A percentile compares a stretch with the other conserved stretches of the same genome.
Conservation (phyloP, 495 filamentous ascomycete species). For the Thermochaetoides thermophila region DNA sequence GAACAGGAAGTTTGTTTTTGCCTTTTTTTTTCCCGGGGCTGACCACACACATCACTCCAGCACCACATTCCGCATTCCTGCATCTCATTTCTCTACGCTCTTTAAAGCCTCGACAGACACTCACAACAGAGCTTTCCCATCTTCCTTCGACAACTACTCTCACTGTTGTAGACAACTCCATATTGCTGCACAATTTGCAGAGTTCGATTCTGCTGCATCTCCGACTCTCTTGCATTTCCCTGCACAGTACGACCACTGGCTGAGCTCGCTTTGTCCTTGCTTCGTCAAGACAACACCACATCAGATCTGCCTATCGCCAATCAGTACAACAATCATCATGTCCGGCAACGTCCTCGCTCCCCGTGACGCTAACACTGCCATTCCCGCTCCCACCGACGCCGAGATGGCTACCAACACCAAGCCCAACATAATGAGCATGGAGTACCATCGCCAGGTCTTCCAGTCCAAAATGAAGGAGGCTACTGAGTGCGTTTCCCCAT, state of each 20-base stretch:
- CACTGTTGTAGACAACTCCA: too few species aligned
- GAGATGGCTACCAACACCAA: conserved; percentile 17
- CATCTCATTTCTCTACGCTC: too few species aligned
- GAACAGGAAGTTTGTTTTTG: conserved; percentile 13
- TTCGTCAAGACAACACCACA: too few species aligned
- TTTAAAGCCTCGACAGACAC: neutral
- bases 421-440: conserved; percentile 46
- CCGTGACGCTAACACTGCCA: conserved; percentile 42
- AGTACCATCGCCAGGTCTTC: conserved; percentile 65
- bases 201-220: too few species aligned
- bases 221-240: too few species aligned
- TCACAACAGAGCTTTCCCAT: neutral
- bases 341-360: conserved; percentile 36
- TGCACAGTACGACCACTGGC: too few species aligned
- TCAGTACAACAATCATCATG: conserved; percentile 10
- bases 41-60: too few species aligned
- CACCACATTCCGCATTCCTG: neutral
- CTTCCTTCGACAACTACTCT: neutral
- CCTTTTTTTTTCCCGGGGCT: neutral
- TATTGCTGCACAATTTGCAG: neutral
- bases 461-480: conserved; percentile 51
- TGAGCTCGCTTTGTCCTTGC: neutral
- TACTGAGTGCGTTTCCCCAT: conserved; percentile 39
- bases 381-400: conserved; percentile 9
- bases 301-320: too few species aligned